Evolutionary conservation across 768 basidiomycete species (phyloP).

Genomic region (Panellus pusillus): DNA sequence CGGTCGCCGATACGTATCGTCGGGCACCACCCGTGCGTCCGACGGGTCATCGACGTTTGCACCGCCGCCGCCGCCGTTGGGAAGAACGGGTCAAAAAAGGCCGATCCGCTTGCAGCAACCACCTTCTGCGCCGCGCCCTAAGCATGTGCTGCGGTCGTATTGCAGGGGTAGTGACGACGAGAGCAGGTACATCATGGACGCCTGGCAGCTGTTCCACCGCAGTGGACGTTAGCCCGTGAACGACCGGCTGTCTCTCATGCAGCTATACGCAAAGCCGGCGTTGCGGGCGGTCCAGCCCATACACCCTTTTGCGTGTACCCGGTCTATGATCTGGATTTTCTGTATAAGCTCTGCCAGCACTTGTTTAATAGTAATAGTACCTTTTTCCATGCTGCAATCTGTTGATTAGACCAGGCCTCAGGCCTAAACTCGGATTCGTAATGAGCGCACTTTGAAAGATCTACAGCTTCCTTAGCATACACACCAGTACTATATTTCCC

Average conservation of each 20-base stretch:
- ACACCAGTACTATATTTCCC: too few relatives aligned
- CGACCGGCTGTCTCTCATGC: background rate
- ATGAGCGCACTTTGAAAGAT: too few relatives aligned
- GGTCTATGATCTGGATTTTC: too few relatives aligned
- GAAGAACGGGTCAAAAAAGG: slow-evolving; percentile 40
- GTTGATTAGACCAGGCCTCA: too few relatives aligned
- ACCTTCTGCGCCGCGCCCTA: slow-evolving; percentile 73
- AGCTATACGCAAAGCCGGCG: slow-evolving; percentile 24
- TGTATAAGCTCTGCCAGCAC: too few relatives aligned
- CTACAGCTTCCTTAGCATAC: too few relatives aligned
- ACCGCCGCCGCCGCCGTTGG: slow-evolving; percentile 37
- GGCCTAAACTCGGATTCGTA: too few relatives aligned
- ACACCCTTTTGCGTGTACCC: too few relatives aligned
- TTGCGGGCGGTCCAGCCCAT: slow-evolving; percentile 87
- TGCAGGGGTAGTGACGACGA: slow-evolving; percentile 81
- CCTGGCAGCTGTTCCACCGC: slow-evolving; percentile 80
- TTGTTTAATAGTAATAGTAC: too few relatives aligned
- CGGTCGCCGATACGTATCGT: slow-evolving; percentile 19
- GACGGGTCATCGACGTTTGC: slow-evolving; percentile 45
- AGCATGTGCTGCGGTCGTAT: slow-evolving; percentile 75
- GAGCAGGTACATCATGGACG: slow-evolving; percentile 85
- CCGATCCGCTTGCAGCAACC: slow-evolving; percentile 61
- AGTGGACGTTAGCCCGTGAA: slow-evolving; percentile 40
- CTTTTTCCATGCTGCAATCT: too few relatives aligned
- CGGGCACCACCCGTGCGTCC: slow-evolving; percentile 23